Percentiles rank a stretch among this genome's conserved stretches.
Evolutionary conservation across 441 rosid genomes (phyloP).

Genomic region (Melastoma candidum): DNA sequence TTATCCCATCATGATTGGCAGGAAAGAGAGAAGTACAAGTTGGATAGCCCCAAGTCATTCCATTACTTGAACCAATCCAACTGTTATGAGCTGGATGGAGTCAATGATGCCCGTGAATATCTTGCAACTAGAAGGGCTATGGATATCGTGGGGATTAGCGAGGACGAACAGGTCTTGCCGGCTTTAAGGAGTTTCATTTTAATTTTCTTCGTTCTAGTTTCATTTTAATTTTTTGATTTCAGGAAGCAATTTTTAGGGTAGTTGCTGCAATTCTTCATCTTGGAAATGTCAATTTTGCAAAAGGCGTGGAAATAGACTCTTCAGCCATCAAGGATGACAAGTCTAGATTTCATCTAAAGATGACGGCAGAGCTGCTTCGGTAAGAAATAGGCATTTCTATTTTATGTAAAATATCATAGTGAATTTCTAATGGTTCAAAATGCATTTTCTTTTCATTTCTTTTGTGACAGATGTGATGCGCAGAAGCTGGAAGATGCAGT

Average conservation of each 20-base stretch:
- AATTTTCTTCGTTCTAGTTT: constrained; percentile 12
- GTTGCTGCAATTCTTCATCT: constrained; percentile 97
- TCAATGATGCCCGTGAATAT: constrained; percentile 87
- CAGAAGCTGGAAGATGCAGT: constrained; percentile 93
- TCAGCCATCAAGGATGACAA: constrained; percentile 90
- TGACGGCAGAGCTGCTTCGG: constrained; percentile 84
- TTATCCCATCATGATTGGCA: constrained; percentile 21
- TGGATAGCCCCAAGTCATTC: constrained; percentile 59
- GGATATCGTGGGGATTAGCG: constrained; percentile 98
- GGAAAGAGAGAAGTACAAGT: constrained; percentile 81
- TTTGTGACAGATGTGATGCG: constrained; percentile 67
- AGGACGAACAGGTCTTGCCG: constrained; percentile 76
- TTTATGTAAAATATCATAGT: background rate
- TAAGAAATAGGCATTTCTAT: constrained; percentile 5
- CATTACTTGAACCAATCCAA: constrained; percentile 92
- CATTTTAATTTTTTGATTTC: constrained; percentile 24
- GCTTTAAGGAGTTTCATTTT: constrained; percentile 3
- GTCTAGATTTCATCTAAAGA: constrained; percentile 78
- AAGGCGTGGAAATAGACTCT: constrained; percentile 87
- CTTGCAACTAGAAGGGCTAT: constrained; percentile 98
- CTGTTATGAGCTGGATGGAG: constrained; percentile 79
- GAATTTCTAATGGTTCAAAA: constrained; percentile 10
- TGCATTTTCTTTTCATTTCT: constrained; percentile 17
- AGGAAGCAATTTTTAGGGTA: constrained; percentile 95
- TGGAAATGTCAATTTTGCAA: constrained; percentile 86